Conservation (phyloP, 805 yeast genomes). For the Alloascoidea africana region DNA sequence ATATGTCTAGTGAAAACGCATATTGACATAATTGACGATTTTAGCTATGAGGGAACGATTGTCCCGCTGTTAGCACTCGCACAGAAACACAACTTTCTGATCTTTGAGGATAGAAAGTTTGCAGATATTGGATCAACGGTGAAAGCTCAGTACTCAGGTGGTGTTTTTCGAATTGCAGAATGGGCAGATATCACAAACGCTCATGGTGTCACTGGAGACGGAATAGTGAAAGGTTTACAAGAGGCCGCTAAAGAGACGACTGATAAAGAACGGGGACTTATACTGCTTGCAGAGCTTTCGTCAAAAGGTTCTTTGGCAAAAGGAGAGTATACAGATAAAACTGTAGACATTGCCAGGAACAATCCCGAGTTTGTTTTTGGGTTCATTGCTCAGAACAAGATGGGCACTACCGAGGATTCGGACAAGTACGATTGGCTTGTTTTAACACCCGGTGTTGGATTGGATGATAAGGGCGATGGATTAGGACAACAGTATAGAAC, state of each 20-base stretch:
- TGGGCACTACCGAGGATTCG: constrained; percentile 52
- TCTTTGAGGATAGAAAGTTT: constrained; percentile 94
- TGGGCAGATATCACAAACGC: constrained; percentile 98
- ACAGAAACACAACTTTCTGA: constrained; percentile 71
- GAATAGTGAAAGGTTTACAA: constrained; percentile 78
- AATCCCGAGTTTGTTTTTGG: constrained; percentile 91
- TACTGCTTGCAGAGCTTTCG: constrained; percentile 92
- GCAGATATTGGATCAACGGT: constrained; percentile 98
- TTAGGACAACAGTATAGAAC: constrained; percentile 96
- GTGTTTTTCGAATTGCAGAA: constrained; percentile 73
- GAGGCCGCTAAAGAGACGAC: constrained; percentile 60
- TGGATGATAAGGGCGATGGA: constrained; percentile 91
- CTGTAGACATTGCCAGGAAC: constrained; percentile 79
- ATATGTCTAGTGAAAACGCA: constrained; percentile 91
- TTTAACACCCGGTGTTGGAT: constrained; percentile 97
- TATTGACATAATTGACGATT: constrained; percentile 84
- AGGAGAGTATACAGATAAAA: constrained; percentile 78
- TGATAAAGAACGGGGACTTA: constrained; percentile 69
- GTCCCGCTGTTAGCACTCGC: constrained; percentile 60
- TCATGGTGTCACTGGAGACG: constrained; percentile 93
- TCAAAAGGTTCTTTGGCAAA: constrained; percentile 88
- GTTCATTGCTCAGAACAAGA: constrained; percentile 82
- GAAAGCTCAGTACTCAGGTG: constrained; percentile 83
- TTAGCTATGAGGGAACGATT: constrained; percentile 66
- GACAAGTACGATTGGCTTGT: constrained; percentile 91